phyloP scores from a whole-genome alignment of 1,139 yeast genomes.

The Debaryomyces nepalensis region DNA sequence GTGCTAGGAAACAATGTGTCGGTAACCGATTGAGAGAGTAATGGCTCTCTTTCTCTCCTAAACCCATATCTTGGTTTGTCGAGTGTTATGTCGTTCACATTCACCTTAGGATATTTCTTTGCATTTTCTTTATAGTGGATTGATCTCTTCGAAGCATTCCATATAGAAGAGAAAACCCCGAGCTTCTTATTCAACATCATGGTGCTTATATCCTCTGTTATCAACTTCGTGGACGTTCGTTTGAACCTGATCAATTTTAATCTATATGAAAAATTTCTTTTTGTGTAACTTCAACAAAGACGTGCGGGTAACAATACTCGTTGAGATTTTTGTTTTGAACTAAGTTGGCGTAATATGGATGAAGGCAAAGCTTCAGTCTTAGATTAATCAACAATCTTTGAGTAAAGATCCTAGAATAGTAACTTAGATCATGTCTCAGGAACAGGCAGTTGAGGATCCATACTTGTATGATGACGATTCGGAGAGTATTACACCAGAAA shows the following conservation, averaged over 20 bases:
- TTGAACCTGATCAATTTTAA: constrained; percentile 3
- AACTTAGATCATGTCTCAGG: constrained; percentile 21
- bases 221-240: background rate
- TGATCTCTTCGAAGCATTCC: constrained; percentile 22
- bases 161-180: constrained; percentile 17
- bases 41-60: constrained; percentile 44
- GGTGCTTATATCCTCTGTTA: background rate
- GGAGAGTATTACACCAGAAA: constrained; percentile 90
- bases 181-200: constrained; percentile 10
- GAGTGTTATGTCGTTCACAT: constrained; percentile 43
- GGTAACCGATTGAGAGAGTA: constrained; percentile 45
- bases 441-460: constrained; percentile 50
- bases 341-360: background rate
- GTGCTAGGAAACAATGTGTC: constrained; percentile 48
- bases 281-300: constrained; percentile 16
- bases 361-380: constrained; percentile 14
- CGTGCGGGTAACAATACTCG: constrained; percentile 12
- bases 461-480: constrained; percentile 71
- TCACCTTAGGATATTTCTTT: constrained; percentile 45
- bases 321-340: constrained; percentile 15
- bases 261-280: constrained; percentile 17
- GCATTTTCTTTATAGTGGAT: constrained; percentile 40
- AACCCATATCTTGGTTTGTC: constrained; percentile 46
- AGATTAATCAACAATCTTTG: constrained; percentile 10
- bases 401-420: constrained; percentile 4